Percentiles rank a stretch among this genome's conserved stretches.
These are phyloP conservation scores for Colletotrichum brevisporum DNA, from an alignment of 2,329 filamentous ascomycete species.

Conservation along the genomic window DNA sequence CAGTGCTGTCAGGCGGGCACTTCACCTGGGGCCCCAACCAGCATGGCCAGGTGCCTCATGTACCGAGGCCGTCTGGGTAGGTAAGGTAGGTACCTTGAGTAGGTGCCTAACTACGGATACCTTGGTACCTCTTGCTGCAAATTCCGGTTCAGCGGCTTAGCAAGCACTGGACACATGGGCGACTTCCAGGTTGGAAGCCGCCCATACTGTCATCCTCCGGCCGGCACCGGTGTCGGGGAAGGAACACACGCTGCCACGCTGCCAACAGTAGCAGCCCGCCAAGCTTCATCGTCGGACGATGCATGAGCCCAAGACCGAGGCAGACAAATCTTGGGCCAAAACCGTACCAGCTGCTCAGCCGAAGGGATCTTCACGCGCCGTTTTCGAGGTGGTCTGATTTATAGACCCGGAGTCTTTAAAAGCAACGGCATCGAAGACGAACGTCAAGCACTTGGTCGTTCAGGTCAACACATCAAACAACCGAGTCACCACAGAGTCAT, in stretches of 20 bases:
- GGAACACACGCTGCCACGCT: slow-evolving; percentile 10
- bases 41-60: no score
- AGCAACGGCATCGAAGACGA: neutral
- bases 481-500: slow-evolving; percentile 1
- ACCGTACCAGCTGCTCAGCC: slow-evolving; percentile 4
- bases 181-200: neutral
- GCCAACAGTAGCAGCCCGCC: slow-evolving; percentile 10
- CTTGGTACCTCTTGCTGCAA: neutral
- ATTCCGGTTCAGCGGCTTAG: slow-evolving; percentile 1
- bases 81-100: no score
- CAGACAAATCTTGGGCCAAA: slow-evolving; percentile 13
- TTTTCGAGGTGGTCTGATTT: slow-evolving; percentile 32
- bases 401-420: slow-evolving; percentile 5
- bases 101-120: no score
- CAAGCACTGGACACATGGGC: neutral
- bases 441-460: neutral
- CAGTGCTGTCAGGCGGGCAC: slow-evolving; percentile 4
- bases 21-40: slow-evolving; percentile 4
- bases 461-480: neutral
- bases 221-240: slow-evolving; percentile 36
- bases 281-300: slow-evolving; percentile 36
- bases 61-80: no score
- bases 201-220: slow-evolving; percentile 20
- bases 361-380: neutral
- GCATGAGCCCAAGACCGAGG: slow-evolving; percentile 21